A percentile compares a stretch with the other conserved stretches of the same genome.
These are phyloP conservation scores for Emydomyces testavorans DNA, from an alignment of 2,329 filamentous ascomycete genomes.

Conservation along the genomic window DNA sequence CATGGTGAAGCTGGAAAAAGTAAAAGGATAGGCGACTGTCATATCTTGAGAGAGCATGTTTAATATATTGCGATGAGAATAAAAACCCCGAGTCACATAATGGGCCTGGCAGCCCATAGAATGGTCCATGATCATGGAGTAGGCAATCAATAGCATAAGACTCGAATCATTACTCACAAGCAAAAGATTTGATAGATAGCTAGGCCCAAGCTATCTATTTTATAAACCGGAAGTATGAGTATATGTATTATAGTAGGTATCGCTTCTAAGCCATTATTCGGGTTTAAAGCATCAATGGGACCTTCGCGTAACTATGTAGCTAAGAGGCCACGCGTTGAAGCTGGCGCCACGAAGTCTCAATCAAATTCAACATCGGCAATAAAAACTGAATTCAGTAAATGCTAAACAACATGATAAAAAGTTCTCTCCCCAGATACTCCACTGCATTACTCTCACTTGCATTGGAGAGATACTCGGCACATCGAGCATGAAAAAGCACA, in stretches of 20 bases:
- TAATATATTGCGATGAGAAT: slow-evolving; percentile 10
- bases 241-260: background rate
- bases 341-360: slow-evolving; percentile 2
- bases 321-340: background rate
- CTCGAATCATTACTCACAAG: slow-evolving; percentile 8
- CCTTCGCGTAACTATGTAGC: background rate
- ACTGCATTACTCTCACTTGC: background rate
- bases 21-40: slow-evolving; percentile 8
- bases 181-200: background rate
- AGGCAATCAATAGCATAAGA: background rate
- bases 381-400: slow-evolving; percentile 9
- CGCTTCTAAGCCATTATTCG: background rate
- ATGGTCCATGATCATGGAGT: background rate
- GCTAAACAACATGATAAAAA: background rate
- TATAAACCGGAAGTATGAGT: background rate
- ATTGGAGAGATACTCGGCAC: background rate
- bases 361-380: slow-evolving; percentile 7
- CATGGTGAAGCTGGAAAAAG: slow-evolving; percentile 10
- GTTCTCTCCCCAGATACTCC: background rate
- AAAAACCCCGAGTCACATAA: slow-evolving; percentile 4
- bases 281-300: background rate
- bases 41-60: slow-evolving; percentile 12
- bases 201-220: background rate
- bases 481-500: background rate
- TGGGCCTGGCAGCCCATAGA: slow-evolving; percentile 4